Conservation (phyloP, 2,329 filamentous ascomycete genomes). For the Fulvia fulva region DNA sequence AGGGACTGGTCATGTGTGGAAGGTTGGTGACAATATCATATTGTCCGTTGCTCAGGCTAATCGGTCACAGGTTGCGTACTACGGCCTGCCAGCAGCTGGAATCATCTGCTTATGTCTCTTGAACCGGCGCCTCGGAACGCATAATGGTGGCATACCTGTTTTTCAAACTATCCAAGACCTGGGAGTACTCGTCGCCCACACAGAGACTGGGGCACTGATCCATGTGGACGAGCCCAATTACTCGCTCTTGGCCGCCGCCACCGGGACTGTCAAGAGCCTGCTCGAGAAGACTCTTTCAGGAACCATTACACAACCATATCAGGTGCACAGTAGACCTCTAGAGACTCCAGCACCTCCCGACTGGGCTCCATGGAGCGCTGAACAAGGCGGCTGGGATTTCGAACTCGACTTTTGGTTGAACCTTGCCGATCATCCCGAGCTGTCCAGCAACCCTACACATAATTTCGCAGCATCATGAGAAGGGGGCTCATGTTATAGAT, state of each 20-base stretch:
- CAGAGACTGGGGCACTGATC: slow-evolving; percentile 30
- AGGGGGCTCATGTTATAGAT: no score
- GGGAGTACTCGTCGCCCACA: slow-evolving; percentile 32
- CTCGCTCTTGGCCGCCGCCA: slow-evolving; percentile 28
- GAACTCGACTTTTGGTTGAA: slow-evolving; percentile 33
- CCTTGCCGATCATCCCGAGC: slow-evolving; percentile 31
- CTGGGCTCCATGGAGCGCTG: slow-evolving; percentile 17
- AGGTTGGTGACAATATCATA: slow-evolving; percentile 24
- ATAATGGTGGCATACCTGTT: background rate
- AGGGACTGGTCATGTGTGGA: slow-evolving; percentile 34
- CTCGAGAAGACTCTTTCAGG: slow-evolving; percentile 14
- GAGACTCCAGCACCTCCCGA: background rate
- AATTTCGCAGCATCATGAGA: background rate
- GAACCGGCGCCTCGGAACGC: slow-evolving; percentile 11
- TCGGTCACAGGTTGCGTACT: slow-evolving; percentile 30
- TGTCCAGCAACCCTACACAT: slow-evolving; percentile 4
- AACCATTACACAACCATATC: slow-evolving; percentile 10
- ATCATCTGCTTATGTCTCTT: slow-evolving; percentile 32
- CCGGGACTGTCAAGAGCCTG: slow-evolving; percentile 30
- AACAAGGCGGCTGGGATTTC: slow-evolving; percentile 22
- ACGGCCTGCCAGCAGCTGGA: slow-evolving; percentile 36
- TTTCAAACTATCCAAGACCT: slow-evolving; percentile 31
- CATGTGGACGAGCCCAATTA: slow-evolving; percentile 30
- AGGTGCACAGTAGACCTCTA: background rate
- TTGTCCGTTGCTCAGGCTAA: slow-evolving; percentile 2